phyloP scores from a whole-genome alignment of 768 basidiomycete genomes.

The Macrocybe gigantea region DNA sequence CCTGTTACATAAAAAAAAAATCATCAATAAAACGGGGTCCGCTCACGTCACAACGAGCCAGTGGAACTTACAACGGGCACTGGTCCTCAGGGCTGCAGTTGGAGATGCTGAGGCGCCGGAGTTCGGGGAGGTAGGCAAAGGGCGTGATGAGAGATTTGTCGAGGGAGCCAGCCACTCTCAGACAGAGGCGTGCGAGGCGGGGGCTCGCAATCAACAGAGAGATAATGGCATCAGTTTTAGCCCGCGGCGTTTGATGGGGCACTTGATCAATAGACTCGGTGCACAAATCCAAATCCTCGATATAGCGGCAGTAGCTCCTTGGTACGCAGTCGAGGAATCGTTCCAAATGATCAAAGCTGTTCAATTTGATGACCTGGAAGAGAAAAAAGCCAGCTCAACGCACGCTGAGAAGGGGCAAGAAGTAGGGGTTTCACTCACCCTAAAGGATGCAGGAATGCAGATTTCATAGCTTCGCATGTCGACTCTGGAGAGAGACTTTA shows the following conservation, averaged over 20 bases:
- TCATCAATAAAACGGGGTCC: not conserved
- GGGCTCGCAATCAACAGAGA: slow-evolving; percentile 43
- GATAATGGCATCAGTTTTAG: slow-evolving; percentile 41
- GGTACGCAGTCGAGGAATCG: slow-evolving; percentile 57
- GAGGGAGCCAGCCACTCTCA: slow-evolving; percentile 44
- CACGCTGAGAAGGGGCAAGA: not conserved
- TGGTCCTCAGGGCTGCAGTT: slow-evolving; percentile 37
- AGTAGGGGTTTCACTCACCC: slow-evolving; percentile 28
- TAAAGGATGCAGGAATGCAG: slow-evolving; percentile 56
- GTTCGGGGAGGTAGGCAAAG: slow-evolving; percentile 37
- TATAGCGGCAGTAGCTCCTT: slow-evolving; percentile 39
- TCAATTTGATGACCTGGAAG: slow-evolving; percentile 44
- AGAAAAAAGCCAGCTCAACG: slow-evolving; percentile 10
- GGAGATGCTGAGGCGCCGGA: slow-evolving; percentile 41
- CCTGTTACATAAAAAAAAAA: slow-evolving; percentile 22
- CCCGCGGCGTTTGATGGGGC: slow-evolving; percentile 14
- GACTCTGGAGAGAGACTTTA: slow-evolving; percentile 42
- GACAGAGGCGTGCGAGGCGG: slow-evolving; percentile 40
- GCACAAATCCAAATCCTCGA: slow-evolving; percentile 49
- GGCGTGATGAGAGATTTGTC: slow-evolving; percentile 42
- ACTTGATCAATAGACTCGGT: slow-evolving; percentile 16
- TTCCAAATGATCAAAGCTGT: slow-evolving; percentile 36
- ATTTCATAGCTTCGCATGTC: slow-evolving; percentile 45
- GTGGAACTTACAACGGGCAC: slow-evolving; percentile 39
- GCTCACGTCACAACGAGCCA: not conserved